Conservation (phyloP, 2,329 filamentous ascomycete genomes). For the Alternaria hordeiaustralica region DNA sequence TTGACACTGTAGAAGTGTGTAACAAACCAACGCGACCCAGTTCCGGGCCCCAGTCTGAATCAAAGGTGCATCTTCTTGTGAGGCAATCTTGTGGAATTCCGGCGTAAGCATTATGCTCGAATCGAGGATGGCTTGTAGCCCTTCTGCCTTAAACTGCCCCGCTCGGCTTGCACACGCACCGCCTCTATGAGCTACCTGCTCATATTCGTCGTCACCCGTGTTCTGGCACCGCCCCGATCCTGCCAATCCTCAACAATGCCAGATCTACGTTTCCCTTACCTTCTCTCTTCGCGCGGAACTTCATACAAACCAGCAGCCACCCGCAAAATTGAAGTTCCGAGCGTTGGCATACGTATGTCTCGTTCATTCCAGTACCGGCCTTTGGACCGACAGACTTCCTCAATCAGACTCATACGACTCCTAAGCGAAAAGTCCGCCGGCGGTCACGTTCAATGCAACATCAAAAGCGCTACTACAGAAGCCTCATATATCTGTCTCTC, state of each 20-base stretch:
- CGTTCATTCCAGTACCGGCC: neutral
- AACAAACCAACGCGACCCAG: neutral
- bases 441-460: conserved; percentile 3
- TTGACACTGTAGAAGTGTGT: neutral
- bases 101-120: neutral
- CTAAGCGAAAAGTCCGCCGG: neutral
- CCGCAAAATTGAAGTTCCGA: neutral
- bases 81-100: neutral
- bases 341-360: neutral
- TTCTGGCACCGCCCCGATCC: neutral
- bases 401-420: neutral
- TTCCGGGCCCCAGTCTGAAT: neutral
- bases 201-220: neutral
- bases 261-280: neutral
- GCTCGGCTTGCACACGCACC: neutral
- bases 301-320: neutral
- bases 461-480: conserved; percentile 1
- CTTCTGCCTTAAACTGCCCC: neutral
- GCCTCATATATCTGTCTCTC: conserved; percentile 10
- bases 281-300: neutral
- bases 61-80: neutral
- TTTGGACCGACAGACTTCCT: neutral
- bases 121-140: neutral
- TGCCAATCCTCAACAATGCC: neutral
- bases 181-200: neutral